phyloP scores from a whole-genome alignment of 805 yeast genomes.

The Saccharomycopsis javanensis region DNA sequence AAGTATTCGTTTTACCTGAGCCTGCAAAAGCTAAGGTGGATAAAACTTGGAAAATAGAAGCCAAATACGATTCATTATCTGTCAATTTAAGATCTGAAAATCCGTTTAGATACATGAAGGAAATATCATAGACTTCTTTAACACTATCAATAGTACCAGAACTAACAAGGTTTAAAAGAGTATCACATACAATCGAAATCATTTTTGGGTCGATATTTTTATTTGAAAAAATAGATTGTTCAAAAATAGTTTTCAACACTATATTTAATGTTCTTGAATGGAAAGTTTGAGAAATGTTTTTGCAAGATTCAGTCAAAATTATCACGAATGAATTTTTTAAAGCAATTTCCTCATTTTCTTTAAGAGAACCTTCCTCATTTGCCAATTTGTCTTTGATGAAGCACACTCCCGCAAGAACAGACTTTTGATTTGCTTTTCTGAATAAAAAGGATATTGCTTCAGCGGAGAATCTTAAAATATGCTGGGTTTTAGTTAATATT shows the following conservation, averaged over 20 bases:
- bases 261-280: slow-evolving; percentile 55
- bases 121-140: slow-evolving; percentile 30
- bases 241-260: slow-evolving; percentile 38
- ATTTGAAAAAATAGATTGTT: slow-evolving; percentile 25
- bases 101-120: not conserved
- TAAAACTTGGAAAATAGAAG: slow-evolving; percentile 28
- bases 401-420: slow-evolving; percentile 26
- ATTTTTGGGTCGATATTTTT: slow-evolving; percentile 22
- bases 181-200: slow-evolving; percentile 46
- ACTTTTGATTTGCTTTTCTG: slow-evolving; percentile 46
- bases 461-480: slow-evolving; percentile 73
- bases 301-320: slow-evolving; percentile 65
- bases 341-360: slow-evolving; percentile 31
- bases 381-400: slow-evolving; percentile 11
- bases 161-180: slow-evolving; percentile 41
- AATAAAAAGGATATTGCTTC: slow-evolving; percentile 82
- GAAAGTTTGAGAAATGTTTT: slow-evolving; percentile 57
- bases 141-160: slow-evolving; percentile 46
- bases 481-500: slow-evolving; percentile 44
- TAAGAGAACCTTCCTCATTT: slow-evolving; percentile 6
- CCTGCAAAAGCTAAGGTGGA: slow-evolving; percentile 52
- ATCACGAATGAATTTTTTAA: slow-evolving; percentile 50
- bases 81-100: slow-evolving; percentile 12
- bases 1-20: slow-evolving; percentile 46
- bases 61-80: slow-evolving; percentile 20